These are phyloP conservation scores for Leccinum ochraceum DNA, from an alignment of 768 basidiomycete genomes.

Conservation along the genomic window DNA sequence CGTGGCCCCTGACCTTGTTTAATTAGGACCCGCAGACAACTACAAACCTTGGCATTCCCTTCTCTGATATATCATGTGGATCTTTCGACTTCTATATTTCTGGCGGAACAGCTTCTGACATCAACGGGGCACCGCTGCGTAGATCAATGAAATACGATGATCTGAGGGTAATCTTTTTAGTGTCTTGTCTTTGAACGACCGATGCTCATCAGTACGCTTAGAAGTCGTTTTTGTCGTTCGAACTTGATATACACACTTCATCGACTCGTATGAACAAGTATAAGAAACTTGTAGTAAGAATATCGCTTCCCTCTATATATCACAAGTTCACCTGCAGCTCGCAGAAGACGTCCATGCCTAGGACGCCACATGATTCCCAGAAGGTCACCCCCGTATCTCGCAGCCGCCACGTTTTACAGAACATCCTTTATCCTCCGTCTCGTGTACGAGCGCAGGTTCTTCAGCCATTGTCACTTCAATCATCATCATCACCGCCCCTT, in stretches of 20 bases:
- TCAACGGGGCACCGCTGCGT: background rate
- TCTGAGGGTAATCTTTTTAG: background rate
- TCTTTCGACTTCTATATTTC: background rate
- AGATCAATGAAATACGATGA: background rate
- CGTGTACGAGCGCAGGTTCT: background rate
- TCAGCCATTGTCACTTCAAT: background rate
- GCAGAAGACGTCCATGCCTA: background rate
- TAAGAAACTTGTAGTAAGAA: slow-evolving; percentile 8
- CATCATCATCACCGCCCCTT: background rate
- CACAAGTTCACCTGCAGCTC: background rate
- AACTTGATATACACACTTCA: background rate
- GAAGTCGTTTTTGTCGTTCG: slow-evolving; percentile 6
- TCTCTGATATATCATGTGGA: slow-evolving; percentile 1
- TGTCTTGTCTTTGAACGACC: background rate
- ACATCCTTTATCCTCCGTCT: slow-evolving; percentile 2
- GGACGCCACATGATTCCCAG: background rate
- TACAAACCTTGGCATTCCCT: background rate
- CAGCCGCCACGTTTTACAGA: slow-evolving; percentile 3
- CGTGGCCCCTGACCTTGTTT: background rate
- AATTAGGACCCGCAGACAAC: slow-evolving; percentile 1
- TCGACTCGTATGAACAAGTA: slow-evolving; percentile 1
- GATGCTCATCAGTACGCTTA: slow-evolving; percentile 8
- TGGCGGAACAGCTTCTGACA: background rate
- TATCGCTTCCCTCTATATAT: background rate
- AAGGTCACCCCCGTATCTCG: background rate